Evolutionary conservation across 768 basidiomycete species (phyloP), one percentile per base, ranked within the genome.

Genomic region (Trametes meyenii): DNA sequence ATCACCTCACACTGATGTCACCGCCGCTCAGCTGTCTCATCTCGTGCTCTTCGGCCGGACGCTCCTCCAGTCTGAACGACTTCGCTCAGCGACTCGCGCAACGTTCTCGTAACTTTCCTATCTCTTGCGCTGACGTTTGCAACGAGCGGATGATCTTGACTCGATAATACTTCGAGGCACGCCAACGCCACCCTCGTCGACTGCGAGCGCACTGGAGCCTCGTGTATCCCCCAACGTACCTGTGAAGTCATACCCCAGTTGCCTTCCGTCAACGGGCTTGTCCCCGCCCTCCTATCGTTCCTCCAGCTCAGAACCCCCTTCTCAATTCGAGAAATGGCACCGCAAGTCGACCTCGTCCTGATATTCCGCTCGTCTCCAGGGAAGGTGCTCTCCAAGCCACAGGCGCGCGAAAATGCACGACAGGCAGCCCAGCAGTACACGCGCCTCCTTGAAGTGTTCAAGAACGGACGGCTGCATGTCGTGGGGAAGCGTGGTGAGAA

Each of bases 401-500:
- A 87, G 60, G 81, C 81, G 11, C 79, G 83, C 33, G 81, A 87
- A 65, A 85, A 88, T 50, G 82, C 84, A 1, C 75, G 79, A 6
- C 86, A 85, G 65, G 85, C 90, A 2, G 83, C 87, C 67, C 78
- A 80, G 36, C 90, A 94, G 64, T 94, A 94, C 71, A 75, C 77
- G 14, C 77, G 79, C 7, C 80, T 96, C 42, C 76, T 91, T 19
- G 76, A 83, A 19, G 80, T 81, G 0, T 81, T 96, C 19, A 82
- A 77, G 16, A 75, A 79, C 16, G 85, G 85, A 2, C 88, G 88
- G 2, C 74, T 95, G 49, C 81, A 82, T 50, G 89, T 86, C 0
- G 88, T 90, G 1, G 90, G 90, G 11, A 79, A 90, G 61, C 79
- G 87, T 23, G 93, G 93, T n/a, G 88, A 89, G 68, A 81, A 81